Evolutionary conservation across 345 rosid genomes (phyloP), one percentile per base, ranked within the genome.

Genomic region (Corchorus olitorius): DNA sequence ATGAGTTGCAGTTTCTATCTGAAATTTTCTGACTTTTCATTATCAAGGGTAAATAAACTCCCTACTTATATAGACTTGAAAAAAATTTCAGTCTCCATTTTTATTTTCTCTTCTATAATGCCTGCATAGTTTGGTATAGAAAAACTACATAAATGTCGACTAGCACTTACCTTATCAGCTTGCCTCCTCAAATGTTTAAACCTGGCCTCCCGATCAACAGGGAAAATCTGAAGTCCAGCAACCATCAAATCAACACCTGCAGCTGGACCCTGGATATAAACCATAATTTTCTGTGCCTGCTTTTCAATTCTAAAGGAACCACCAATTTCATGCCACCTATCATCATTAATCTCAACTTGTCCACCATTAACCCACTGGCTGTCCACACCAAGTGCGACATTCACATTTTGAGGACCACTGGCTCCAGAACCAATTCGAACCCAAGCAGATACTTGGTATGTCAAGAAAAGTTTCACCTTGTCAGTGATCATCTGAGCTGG

Each of bases 371-470:
- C 94, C 97, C 97, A 95, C 68, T 92, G 95, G 79, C 13, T 79
- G 76, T 95, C 99, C 33, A 95, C 96, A 68, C 96, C 82, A 68
- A 95, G 89, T 12, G 99, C 98, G 34, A 93, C 87, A 45, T 92
- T 95, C 78, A 95, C 92, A 78, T 86, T 93, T 78, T 95, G 99
- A 20, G 96, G 88, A 66, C 88, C 85, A 9, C 60, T 82, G 43
- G 87, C 73, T 14, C 87, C 86, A 5, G 91, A 80, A 71, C 88
- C 90, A 34, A 92, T 84, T 86, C 86, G 88, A 58, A 90, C 97
- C 99, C 99, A 95, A 22, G 94, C 97, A 16, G 97, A 88, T 54
- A 95, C 90, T 84, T 95, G 99, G 83, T 95, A 95, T 56, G 97
- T 90, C 84, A 93, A 74, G 75, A 90, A 92, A 53, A 91, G 87